A percentile compares a stretch with the other conserved stretches of the same genome.
Conservation (phyloP, 78 protist species). For the Creolimax fragrantissima region DNA sequence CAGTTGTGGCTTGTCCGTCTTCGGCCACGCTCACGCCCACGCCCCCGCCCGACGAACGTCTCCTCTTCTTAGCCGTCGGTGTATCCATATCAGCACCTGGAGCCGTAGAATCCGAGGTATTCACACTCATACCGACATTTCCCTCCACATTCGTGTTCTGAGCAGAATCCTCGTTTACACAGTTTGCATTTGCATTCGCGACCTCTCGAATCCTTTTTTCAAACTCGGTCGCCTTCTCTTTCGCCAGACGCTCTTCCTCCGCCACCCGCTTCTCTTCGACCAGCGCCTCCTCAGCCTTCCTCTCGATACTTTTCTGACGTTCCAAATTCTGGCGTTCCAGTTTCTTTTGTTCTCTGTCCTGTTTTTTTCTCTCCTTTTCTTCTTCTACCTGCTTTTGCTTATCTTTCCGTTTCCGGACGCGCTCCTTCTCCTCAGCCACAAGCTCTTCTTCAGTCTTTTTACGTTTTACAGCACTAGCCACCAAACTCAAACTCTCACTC, state of each 20-base stretch:
- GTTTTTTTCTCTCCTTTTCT: not conserved
- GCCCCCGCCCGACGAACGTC: no score
- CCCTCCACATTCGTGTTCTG: no score
- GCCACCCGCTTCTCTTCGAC: not conserved
- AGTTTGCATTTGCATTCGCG: no score
- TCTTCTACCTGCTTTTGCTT: not conserved
- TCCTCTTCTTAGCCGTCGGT: no score
- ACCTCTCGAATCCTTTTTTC: no score
- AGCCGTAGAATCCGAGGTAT: no score
- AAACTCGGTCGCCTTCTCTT: not conserved
- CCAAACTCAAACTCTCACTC: not conserved
- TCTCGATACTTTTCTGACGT: not conserved
- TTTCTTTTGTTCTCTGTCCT: not conserved
- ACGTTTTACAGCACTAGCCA: not conserved
- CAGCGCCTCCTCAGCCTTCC: not conserved
- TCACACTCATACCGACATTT: no score
- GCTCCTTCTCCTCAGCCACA: not conserved
- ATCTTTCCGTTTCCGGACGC: not conserved
- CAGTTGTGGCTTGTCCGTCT: no score
- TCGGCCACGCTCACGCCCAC: no score
- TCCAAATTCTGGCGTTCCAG: not conserved
- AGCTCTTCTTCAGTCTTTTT: not conserved
- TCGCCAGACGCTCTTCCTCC: not conserved
- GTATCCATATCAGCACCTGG: no score
- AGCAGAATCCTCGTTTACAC: no score